Conservation (phyloP, 2,329 filamentous ascomycete species). For the Colletotrichum magnum region DNA sequence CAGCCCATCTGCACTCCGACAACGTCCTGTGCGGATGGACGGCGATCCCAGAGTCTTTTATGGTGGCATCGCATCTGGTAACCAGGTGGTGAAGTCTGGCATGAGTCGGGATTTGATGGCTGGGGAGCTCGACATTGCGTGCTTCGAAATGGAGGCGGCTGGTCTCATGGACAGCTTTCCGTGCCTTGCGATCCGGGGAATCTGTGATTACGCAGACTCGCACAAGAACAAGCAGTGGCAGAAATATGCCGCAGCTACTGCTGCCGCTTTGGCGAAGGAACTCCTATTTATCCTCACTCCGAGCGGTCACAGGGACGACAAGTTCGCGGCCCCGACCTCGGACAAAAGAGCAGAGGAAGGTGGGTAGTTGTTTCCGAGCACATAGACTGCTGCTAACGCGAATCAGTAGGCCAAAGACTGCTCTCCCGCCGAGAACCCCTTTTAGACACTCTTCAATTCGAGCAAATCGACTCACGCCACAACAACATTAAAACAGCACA, state of each 20-base stretch:
- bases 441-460: constrained; percentile 49
- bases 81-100: constrained; percentile 29
- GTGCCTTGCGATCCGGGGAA: constrained; percentile 52
- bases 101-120: constrained; percentile 47
- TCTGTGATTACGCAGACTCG: constrained; percentile 55
- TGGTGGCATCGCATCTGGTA: constrained; percentile 41
- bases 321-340: too few species aligned
- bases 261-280: constrained; percentile 47
- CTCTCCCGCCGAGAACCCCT: too few species aligned
- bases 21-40: neutral
- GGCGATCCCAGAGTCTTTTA: constrained; percentile 28
- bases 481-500: constrained; percentile 54
- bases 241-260: constrained; percentile 50
- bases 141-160: constrained; percentile 49
- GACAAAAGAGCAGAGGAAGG: too few species aligned
- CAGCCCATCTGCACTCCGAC: neutral
- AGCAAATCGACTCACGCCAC: constrained; percentile 55
- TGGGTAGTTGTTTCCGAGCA: too few species aligned
- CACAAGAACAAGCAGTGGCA: constrained; percentile 56
- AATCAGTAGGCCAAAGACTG: too few species aligned
- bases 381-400: too few species aligned
- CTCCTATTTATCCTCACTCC: constrained; percentile 31
- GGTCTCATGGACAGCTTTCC: constrained; percentile 45
- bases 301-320: too few species aligned
- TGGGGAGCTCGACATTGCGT: constrained; percentile 32